Base-by-base conservation (phyloP, 345 rosid genomes). In the Pistacia vera region DNA sequence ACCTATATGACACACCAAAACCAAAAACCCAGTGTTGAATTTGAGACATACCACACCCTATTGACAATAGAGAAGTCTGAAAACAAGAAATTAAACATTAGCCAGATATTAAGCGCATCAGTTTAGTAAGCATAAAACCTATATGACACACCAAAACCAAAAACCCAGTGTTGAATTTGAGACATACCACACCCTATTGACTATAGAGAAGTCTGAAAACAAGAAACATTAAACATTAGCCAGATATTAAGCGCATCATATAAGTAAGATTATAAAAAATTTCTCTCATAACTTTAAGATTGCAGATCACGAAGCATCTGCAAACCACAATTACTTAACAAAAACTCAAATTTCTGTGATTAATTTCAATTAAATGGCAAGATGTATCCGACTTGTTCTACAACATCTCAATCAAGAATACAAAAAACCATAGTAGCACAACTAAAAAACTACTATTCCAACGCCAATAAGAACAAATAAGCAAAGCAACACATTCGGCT, bases 301-400 rank as follows among this genome's bases (percentile, higher is more conserved):
- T 33, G 54, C 38, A 54, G 35, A 54, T 73, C 17, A 48, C 60
- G 49, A 49, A 52, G 16, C 12, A 52, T 22, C 70, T n/a, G 11
- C 51, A 35, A 9, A 63, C 48, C 11, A 25, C 49, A 55, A 57
- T 17, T 13, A 51, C 22, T 14, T 8, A 41, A 35, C 46, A 30
- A 46, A 73, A 61, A 49, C 38, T 30, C 30, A 8, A 65, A 65
- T 14, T 41, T 41, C 9, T 5, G 9, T 1, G 46, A 9, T 49
- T 11, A 62, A 73, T 52, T 52, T 46, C 68, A 73, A 51, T 63
- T 73, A 49, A 17, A 12, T 48, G 18, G 16, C 36, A 17, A 60
- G n/a, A 11, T 33, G 8, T 14, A n/a, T 28, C 46, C 59, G 35
- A 51, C 22, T 63, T 49, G 35, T 63, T 73, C 36, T n/a, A 63